A percentile compares a stretch with the other conserved stretches of the same genome.
Conservation (phyloP, 768 basidiomycete genomes). For the Pleurotus tuoliensis region DNA sequence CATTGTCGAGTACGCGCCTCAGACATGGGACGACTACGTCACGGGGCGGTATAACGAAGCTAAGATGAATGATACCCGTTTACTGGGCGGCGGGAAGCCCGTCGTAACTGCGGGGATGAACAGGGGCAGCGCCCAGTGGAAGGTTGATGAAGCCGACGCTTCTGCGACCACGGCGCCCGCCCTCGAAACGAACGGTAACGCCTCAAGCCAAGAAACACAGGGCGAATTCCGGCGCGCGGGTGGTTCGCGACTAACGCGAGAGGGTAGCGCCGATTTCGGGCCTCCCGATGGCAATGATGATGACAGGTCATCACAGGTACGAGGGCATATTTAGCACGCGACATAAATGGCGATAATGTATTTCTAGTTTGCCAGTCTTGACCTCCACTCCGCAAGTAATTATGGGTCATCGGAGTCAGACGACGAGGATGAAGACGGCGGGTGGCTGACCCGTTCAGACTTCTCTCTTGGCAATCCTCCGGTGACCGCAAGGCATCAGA, state of each 20-base stretch:
- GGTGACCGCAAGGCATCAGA: constrained; percentile 41
- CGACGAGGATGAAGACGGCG: constrained; percentile 75
- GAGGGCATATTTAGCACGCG: constrained; percentile 16
- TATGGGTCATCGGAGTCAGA: constrained; percentile 42
- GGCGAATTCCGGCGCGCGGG: constrained; percentile 59
- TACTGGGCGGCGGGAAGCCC: constrained; percentile 86
- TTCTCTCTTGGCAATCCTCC: constrained; percentile 55
- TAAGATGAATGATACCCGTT: constrained; percentile 71
- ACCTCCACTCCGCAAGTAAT: constrained; percentile 62
- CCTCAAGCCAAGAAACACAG: constrained; percentile 21
- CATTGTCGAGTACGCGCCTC: constrained; percentile 67
- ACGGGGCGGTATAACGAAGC: constrained; percentile 82
- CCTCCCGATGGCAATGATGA: constrained; percentile 45
- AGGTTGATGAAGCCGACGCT: constrained; percentile 64
- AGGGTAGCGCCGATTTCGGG: constrained; percentile 66
- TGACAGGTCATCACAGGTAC: constrained; percentile 43
- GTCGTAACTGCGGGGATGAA: constrained; percentile 35
- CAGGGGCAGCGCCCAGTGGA: constrained; percentile 43
- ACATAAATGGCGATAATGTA: background rate
- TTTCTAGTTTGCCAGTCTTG: constrained; percentile 75
- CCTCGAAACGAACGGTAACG: background rate
- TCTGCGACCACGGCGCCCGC: constrained; percentile 7
- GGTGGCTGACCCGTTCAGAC: constrained; percentile 78
- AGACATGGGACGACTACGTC: constrained; percentile 89
- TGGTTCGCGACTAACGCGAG: constrained; percentile 37